phyloP scores from a whole-genome alignment of 495 filamentous ascomycete genomes.

The Pseudevernia furfuracea region DNA sequence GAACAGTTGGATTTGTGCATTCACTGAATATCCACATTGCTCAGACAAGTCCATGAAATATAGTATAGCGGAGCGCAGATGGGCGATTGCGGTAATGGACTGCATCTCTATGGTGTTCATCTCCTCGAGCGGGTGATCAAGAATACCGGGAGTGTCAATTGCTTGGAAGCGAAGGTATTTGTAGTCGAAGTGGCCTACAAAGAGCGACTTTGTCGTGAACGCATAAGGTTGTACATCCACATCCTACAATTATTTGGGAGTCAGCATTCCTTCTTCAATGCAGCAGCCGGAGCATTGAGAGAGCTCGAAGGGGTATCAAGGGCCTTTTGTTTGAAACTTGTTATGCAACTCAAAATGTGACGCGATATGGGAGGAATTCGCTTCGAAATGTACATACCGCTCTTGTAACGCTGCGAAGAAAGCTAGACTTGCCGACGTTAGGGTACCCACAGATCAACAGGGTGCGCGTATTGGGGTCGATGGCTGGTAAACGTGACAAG shows the following conservation, averaged over 20 bases:
- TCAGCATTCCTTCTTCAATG: background rate
- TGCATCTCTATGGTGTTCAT: conserved; percentile 99
- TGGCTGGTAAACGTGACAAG: conserved; percentile 91
- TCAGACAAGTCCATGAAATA: conserved; percentile 99
- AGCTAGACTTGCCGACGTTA: conserved; percentile 95
- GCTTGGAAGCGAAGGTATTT: conserved; percentile 92
- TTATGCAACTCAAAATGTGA: background rate
- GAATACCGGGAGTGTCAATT: conserved; percentile 85
- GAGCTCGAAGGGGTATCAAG: background rate
- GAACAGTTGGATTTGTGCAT: conserved; percentile 87
- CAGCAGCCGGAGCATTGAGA: background rate
- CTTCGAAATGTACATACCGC: conserved; percentile 35
- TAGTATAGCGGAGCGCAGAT: conserved; percentile 84
- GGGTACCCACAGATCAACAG: conserved; percentile 95
- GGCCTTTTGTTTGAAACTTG: background rate
- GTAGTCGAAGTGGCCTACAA: conserved; percentile 98
- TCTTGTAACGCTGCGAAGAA: conserved; percentile 81
- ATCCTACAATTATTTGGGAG: conserved; percentile 38
- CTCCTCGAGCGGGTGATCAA: conserved; percentile 96
- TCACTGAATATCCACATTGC: conserved; percentile 91
- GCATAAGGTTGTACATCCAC: conserved; percentile 97
- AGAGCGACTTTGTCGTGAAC: conserved; percentile 96
- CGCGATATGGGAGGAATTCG: background rate
- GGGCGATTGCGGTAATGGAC: conserved; percentile 93
- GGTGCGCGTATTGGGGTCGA: conserved; percentile 93